These are phyloP conservation scores for Penicillium silybi DNA, from an alignment of 495 filamentous ascomycete species.

Conservation along the genomic window DNA sequence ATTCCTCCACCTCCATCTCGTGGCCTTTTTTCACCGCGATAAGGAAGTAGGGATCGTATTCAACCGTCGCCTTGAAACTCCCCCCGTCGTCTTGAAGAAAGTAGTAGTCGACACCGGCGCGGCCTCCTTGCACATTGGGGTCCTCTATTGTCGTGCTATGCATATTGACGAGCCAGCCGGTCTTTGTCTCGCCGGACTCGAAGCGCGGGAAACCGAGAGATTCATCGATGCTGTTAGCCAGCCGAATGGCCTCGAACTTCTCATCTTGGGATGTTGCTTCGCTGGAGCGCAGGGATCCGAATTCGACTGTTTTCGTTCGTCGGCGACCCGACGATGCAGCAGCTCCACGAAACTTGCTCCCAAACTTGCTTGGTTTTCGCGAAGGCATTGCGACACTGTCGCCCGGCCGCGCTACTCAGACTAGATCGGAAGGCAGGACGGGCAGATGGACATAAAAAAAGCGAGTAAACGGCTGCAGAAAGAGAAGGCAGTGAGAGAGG, in stretches of 20 bases:
- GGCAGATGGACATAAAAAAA: conserved; percentile 27
- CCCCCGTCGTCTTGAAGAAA: conserved; percentile 91
- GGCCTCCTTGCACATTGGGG: conserved; percentile 71
- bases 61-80: conserved; percentile 93
- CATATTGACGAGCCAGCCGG: conserved; percentile 95
- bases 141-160: conserved; percentile 86
- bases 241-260: conserved; percentile 75
- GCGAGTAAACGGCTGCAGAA: not conserved
- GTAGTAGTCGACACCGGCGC: conserved; percentile 92
- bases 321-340: conserved; percentile 49
- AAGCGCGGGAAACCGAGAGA: conserved; percentile 88
- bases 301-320: conserved; percentile 71
- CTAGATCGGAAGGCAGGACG: conserved; percentile 8
- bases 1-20: conserved; percentile 94
- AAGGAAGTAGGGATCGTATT: conserved; percentile 96
- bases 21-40: conserved; percentile 83
- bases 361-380: conserved; percentile 52
- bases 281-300: conserved; percentile 63
- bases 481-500: not conserved
- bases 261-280: conserved; percentile 85
- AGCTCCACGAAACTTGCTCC: conserved; percentile 49
- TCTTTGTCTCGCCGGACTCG: conserved; percentile 78
- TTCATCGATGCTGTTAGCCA: conserved; percentile 91
- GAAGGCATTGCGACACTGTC: conserved; percentile 50
- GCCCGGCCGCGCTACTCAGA: conserved; percentile 24